Evolutionary conservation across 495 filamentous ascomycete genomes (phyloP), one percentile per base, ranked within the genome.

Genomic region (Astrothelium macrocarpum): DNA sequence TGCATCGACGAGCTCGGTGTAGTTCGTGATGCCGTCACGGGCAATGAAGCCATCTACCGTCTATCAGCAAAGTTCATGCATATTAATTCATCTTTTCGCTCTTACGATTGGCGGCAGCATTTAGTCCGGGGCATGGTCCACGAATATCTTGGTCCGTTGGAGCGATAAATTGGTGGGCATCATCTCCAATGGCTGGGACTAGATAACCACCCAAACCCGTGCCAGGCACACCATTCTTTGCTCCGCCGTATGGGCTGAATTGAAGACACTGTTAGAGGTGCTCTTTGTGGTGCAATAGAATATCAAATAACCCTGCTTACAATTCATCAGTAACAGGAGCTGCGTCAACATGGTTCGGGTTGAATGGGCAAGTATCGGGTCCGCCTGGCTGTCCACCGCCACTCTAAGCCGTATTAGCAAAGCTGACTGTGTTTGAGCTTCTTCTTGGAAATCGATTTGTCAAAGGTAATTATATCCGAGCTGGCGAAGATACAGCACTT

Each of bases 11-110:
- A 78, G 68, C 64, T 78, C 76, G 26, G 73, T 71, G 66, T 74
- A 77, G 16, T 71, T 76, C n/a, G 72, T 73, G 64, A 79, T 72
- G 16, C 76, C 77, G 46, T 79, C 76, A 56, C 72, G 76, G 32
- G 73, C 69, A 25, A 78, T 65, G 71, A 79, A 79, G 62, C 53
- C 18, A 12, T 62, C 61, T 46, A 1, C 12, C 34, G 43, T 12
- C 14, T 18, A 20, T 32, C 28, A 32, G 45, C 34, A n/a, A n/a
- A n/a, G n/a, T n/a, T n/a, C n/a, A n/a, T n/a, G n/a, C n/a, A n/a
- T n/a, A n/a, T n/a, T n/a, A n/a, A n/a, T n/a, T n/a, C n/a, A n/a
- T 23, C 20, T 5, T 20, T 56, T 10, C 5, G 23, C 26, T 14
- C 43, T 72, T 66, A 62, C 72, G 67, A 62, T 77, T 76, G 2